Evolutionary conservation across 345 rosid genomes (phyloP), one percentile per base, ranked within the genome.

Genomic region (Eucalyptus guilfoylei): DNA sequence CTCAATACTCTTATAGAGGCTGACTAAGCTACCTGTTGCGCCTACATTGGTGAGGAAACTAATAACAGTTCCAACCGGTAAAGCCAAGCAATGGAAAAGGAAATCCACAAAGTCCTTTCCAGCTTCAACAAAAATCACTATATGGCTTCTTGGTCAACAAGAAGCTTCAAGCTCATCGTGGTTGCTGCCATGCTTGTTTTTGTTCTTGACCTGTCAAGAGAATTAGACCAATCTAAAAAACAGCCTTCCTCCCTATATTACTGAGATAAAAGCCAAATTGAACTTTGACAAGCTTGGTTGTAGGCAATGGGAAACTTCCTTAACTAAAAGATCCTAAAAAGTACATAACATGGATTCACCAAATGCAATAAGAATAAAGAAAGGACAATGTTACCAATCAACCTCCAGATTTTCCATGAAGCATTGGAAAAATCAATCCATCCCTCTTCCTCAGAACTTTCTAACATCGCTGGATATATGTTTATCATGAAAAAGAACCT

Each of bases 81-180:
- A 86, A 17, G 90, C 87, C 26, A 86, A 76, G 7, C 90, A 11
- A 87, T 86, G 55, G 88, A 89, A 89, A n/a, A 89, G 54, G 86
- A 89, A 54, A 49, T 87, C 88, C 14, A 89, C 72, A 52, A 89
- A 89, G 76, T 89, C 90, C 88, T 89, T 87, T 8, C 88, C 88
- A 52, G 88, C 90, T 49, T 87, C 90, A 2, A 88, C 88, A 37
- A 86, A 89, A 34, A 89, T 58, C 44, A 89, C 88, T 16, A 19
- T 87, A 21, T 87, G 26, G 37, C 69, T 52, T 26, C 80, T 87
- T 6, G 42, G 72, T 89, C 88, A 44, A 89, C n/a, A 24, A 86
- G 67, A 28, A 89, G 86, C 88, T 86, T 89, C 72, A 86, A 40
- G 86, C 47, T 52, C 58, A 44, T 32, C 49, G 49, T 88, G 32